Evolutionary conservation across 2,329 filamentous ascomycete genomes (phyloP), one percentile per base, ranked within the genome.

Genomic region (Tetracladium maxilliforme): DNA sequence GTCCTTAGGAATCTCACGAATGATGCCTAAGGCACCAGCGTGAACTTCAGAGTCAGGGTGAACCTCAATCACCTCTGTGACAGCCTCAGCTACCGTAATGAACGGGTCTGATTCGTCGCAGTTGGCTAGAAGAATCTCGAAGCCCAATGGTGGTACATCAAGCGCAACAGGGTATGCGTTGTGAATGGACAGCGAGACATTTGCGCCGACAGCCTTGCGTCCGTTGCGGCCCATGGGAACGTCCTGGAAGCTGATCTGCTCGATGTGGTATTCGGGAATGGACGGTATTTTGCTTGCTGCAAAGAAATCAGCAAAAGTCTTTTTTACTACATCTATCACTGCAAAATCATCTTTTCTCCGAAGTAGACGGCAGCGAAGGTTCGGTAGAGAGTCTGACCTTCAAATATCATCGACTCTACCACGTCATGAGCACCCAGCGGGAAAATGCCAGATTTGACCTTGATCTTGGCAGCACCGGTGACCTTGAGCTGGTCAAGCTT

Each of bases 121-220:
- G 33, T 83, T 83, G 21, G 82, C 75, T 6, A 95, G 74, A 23
- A 93, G 58, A 16, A 95, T 70, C 33, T 86, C 74, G 42, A 95
- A 94, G 1, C 70, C 73, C 29, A 95, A 70, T 19, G 77, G 61
- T 9, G 90, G 90, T 12, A 94, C 58, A 13, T 70, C 65, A 26
- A 94, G 56, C 30, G 74, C 66, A 25, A 98, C 49, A 1, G 84
- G 82, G 41, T 82, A 92, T 26, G 72, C 58, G 48, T 95, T 92
- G 40, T 66, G 59, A 14, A 82, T 61, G 9, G 64, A 58, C 15
- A 93, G 47, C 17, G 79, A 70, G 15, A 84, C 74, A 50, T 93
- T 80, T 21, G 80, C 84, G 22, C 70, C 76, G 58, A 98, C 77
- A 9, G 74, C 79, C 34, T 64, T 67, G 24, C 61, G 22, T 61